Evolutionary conservation across 352 stramenopile genomes (phyloP).

Genomic region (Phytophthora pluvialis): DNA sequence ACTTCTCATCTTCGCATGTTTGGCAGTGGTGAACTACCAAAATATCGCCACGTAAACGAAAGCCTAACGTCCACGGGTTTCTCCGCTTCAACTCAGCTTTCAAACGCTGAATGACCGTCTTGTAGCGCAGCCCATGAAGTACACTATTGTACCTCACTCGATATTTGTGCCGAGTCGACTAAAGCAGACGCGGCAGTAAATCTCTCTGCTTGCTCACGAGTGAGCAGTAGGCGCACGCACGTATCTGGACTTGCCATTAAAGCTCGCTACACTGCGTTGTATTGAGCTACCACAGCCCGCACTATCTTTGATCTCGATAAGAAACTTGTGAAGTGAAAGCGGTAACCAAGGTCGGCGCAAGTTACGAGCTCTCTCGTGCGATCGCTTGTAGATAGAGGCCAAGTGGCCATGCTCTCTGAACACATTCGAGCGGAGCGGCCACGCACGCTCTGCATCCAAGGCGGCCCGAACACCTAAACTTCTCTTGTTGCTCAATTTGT

Average conservation of each 20-base stretch:
- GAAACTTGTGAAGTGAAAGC: neutral
- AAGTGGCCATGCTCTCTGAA: constrained; percentile 2
- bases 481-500: neutral
- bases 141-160: neutral
- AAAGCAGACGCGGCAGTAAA: neutral
- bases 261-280: neutral
- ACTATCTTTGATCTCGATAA: constrained; percentile 1
- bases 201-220: neutral
- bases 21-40: neutral
- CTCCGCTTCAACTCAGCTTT: neutral
- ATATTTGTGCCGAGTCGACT: neutral
- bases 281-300: neutral
- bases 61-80: too few species aligned
- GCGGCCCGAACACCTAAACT: constrained; percentile 1
- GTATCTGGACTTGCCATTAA: too few species aligned
- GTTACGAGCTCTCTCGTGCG: too few species aligned
- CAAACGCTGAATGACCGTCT: neutral
- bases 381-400: neutral
- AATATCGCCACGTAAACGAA: neutral
- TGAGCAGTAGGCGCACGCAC: too few species aligned
- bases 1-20: constrained; percentile 1
- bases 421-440: constrained; percentile 11
- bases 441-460: constrained; percentile 10
- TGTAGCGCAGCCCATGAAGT: neutral
- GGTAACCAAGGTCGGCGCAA: too few species aligned